A percentile compares a stretch with the other conserved stretches of the same genome.
phyloP scores from a whole-genome alignment of 1,284 basidiomycete species.

The Phylloboletellus chloephorus region DNA sequence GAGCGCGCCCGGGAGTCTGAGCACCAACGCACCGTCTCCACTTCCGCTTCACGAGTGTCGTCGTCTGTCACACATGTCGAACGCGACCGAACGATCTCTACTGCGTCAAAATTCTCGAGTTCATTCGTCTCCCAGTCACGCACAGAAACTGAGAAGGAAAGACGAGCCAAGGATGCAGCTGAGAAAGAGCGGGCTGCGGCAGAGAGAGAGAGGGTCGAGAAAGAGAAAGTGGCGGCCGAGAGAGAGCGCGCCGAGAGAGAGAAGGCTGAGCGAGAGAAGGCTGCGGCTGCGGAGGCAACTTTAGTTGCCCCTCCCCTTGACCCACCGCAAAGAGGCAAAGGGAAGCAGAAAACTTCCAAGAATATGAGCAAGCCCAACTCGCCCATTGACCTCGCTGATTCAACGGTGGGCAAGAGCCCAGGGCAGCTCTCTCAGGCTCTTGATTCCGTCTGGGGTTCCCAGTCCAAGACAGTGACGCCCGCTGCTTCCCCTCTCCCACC shows the following conservation, averaged over 20 bases:
- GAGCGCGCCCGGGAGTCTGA: slow-evolving; percentile 27
- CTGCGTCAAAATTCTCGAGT: slow-evolving; percentile 22
- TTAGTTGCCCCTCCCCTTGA: not conserved
- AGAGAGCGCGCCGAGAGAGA: slow-evolving; percentile 19
- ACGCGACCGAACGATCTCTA: slow-evolving; percentile 25
- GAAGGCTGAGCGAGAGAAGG: slow-evolving; percentile 15
- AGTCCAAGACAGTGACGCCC: slow-evolving; percentile 28
- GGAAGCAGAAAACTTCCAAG: slow-evolving; percentile 20
- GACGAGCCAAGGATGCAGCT: slow-evolving; percentile 13
- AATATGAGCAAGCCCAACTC: slow-evolving; percentile 21
- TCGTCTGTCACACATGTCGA: slow-evolving; percentile 24
- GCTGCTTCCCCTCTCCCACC: slow-evolving; percentile 25
- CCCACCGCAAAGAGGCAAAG: slow-evolving; percentile 8
- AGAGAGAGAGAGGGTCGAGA: slow-evolving; percentile 16
- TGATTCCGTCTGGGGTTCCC: slow-evolving; percentile 27
- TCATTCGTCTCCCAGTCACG: slow-evolving; percentile 20
- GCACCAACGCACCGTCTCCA: slow-evolving; percentile 23
- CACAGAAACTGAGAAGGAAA: slow-evolving; percentile 21
- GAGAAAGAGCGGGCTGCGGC: slow-evolving; percentile 17
- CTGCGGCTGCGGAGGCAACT: slow-evolving; percentile 9
- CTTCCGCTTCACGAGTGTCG: slow-evolving; percentile 25
- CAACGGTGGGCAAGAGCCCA: slow-evolving; percentile 29
- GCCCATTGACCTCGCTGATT: slow-evolving; percentile 28
- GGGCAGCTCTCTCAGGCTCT: slow-evolving; percentile 21
- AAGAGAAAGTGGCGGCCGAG: slow-evolving; percentile 17